Conservation (phyloP, 208 protist species). For the Trypanosoma cruzi region DNA sequence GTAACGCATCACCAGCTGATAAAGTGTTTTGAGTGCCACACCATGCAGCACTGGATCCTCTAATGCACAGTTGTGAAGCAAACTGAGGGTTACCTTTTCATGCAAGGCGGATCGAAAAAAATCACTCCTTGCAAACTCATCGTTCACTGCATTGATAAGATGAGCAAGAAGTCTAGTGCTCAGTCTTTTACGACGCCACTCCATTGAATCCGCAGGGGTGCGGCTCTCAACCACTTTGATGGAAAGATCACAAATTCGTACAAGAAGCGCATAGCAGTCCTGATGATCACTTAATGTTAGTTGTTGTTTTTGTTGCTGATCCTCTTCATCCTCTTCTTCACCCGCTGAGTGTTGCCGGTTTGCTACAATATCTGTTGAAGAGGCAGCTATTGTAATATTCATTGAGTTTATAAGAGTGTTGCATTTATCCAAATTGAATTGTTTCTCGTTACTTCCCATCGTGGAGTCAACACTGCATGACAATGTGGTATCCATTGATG, state of each 20-base stretch:
- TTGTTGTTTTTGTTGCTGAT: too few relatives aligned
- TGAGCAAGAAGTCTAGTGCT: slow-evolving; percentile 2
- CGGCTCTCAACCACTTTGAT: background rate
- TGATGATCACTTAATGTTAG: too few relatives aligned
- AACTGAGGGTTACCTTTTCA: slow-evolving; percentile 6
- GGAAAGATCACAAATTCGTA: slow-evolving; percentile 1
- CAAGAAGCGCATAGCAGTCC: too few relatives aligned
- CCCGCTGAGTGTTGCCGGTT: too few relatives aligned
- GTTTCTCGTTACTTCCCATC: too few relatives aligned
- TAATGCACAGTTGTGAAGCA: slow-evolving; percentile 13
- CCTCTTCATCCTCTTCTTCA: too few relatives aligned
- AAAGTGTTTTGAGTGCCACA: background rate
- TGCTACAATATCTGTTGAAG: too few relatives aligned
- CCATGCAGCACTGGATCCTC: slow-evolving; percentile 7
- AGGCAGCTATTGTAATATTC: too few relatives aligned
- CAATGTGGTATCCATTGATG: too few relatives aligned
- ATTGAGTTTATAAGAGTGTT: too few relatives aligned
- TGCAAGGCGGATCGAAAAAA: slow-evolving; percentile 5
- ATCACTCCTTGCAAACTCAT: slow-evolving; percentile 2
- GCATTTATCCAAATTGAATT: too few relatives aligned
- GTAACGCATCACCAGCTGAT: background rate
- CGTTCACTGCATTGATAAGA: slow-evolving; percentile 6
- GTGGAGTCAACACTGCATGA: too few relatives aligned
- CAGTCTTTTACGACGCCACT: slow-evolving; percentile 7
- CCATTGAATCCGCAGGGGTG: background rate